Evolutionary conservation across 2,329 filamentous ascomycete species (phyloP).

Genomic region (Penicillium glabrum): DNA sequence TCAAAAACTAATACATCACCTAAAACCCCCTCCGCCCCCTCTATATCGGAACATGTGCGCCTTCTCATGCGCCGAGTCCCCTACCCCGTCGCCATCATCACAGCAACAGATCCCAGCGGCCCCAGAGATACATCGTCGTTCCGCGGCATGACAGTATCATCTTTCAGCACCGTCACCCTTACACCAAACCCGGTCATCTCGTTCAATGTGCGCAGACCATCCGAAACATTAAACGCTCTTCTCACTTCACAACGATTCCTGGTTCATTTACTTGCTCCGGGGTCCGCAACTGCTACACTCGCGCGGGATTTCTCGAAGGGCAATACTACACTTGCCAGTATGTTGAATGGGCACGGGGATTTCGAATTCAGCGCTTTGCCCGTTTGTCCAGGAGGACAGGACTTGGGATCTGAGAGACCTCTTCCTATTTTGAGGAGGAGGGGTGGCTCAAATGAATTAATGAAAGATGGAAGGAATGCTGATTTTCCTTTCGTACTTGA

Average conservation of each 20-base stretch:
- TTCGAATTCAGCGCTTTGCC: conserved; percentile 28
- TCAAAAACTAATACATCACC: neutral
- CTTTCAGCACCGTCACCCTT: conserved; percentile 60
- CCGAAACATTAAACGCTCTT: conserved; percentile 57
- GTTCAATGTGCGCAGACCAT: conserved; percentile 61
- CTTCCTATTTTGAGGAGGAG: conserved; percentile 31
- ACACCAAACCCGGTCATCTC: conserved; percentile 57
- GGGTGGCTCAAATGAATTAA: neutral
- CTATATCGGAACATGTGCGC: conserved; percentile 40
- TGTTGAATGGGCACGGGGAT: conserved; percentile 26
- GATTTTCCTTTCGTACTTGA: conserved; percentile 44
- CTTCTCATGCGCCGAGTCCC: conserved; percentile 56
- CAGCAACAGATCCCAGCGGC: conserved; percentile 40
- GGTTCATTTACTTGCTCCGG: conserved; percentile 51
- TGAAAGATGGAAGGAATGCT: neutral
- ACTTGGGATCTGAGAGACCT: conserved; percentile 4
- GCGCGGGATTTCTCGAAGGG: conserved; percentile 43
- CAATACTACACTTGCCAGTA: conserved; percentile 34
- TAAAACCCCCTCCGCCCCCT: neutral
- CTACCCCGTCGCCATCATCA: conserved; percentile 59
- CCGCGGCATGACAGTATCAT: conserved; percentile 61
- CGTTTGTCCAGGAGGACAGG: neutral
- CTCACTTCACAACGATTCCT: conserved; percentile 46
- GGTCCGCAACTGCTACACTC: conserved; percentile 31
- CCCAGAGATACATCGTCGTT: conserved; percentile 29